Conservation (phyloP, 1,284 basidiomycete species). For the Microstroma glucosiphilum region DNA sequence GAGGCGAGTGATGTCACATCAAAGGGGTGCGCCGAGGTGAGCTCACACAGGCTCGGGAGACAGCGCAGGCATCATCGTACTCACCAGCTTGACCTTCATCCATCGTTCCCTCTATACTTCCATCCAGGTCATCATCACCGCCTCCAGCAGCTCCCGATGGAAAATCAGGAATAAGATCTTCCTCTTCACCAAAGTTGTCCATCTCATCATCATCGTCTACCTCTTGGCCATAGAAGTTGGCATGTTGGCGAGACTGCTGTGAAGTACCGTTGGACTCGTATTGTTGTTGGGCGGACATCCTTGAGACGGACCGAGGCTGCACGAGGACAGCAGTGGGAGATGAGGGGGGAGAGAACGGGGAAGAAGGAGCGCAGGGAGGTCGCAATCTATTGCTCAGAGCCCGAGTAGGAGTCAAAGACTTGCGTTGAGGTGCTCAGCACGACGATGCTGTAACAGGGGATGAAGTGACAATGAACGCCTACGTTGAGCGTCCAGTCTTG, state of each 20-base stretch:
- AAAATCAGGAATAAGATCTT: conserved; percentile 13
- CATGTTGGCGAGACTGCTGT: conserved; percentile 9
- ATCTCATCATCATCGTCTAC: conserved; percentile 17
- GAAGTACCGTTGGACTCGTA: neutral
- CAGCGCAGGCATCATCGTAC: neutral
- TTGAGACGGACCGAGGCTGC: no score
- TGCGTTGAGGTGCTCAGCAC: no score
- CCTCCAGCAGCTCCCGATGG: neutral
- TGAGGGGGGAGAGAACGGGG: no score
- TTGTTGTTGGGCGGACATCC: no score
- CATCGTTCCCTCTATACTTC: neutral
- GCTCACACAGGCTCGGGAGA: neutral
- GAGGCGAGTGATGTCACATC: neutral
- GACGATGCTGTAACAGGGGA: no score
- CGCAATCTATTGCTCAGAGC: no score
- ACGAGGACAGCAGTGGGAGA: no score
- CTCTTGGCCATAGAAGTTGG: conserved; percentile 21
- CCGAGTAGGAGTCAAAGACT: no score
- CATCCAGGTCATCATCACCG: neutral
- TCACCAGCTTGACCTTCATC: conserved; percentile 11
- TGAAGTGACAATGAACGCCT: no score
- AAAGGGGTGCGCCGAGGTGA: neutral
- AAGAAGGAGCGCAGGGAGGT: no score
- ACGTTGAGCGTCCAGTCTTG: no score
- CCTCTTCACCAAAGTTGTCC: conserved; percentile 15